Conservation (phyloP, 1,139 yeast species). For the Protomyces lactucae-debilis region DNA sequence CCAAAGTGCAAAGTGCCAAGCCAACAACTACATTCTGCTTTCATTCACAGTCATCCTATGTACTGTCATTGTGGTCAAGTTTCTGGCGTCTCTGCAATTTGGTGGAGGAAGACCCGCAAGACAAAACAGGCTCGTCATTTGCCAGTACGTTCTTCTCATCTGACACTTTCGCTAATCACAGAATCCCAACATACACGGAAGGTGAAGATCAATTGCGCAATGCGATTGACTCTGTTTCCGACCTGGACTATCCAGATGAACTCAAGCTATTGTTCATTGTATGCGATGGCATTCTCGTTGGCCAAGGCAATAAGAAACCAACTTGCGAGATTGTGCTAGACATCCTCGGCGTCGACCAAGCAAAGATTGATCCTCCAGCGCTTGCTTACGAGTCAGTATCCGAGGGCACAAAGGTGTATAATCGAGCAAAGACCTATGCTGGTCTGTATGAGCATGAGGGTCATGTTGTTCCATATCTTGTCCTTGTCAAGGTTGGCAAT, state of each 20-base stretch:
- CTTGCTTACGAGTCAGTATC: conserved; percentile 43
- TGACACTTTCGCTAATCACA: background rate
- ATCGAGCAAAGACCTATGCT: conserved; percentile 44
- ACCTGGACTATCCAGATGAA: conserved; percentile 43
- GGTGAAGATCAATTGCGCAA: conserved; percentile 44
- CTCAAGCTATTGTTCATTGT: conserved; percentile 43
- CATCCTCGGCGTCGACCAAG: conserved; percentile 42
- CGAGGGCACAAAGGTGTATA: conserved; percentile 44
- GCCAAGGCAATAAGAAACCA: conserved; percentile 45
- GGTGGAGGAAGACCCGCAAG: conserved; percentile 40
- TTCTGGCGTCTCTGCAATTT: conserved; percentile 44
- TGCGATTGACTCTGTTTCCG: conserved; percentile 45
- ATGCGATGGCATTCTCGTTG: conserved; percentile 47
- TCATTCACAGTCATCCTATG: conserved; percentile 43
- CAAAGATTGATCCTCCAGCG: conserved; percentile 42
- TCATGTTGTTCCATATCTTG: conserved; percentile 45
- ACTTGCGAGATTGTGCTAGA: conserved; percentile 45
- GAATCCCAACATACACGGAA: conserved; percentile 45
- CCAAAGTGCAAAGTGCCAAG: conserved; percentile 41
- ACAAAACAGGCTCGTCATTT: conserved; percentile 43
- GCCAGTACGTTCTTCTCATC: conserved; percentile 36
- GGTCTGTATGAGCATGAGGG: conserved; percentile 45
- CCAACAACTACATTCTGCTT: conserved; percentile 44
- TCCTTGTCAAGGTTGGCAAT: conserved; percentile 45
- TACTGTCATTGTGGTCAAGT: conserved; percentile 40